Percentiles rank a stretch among this genome's conserved stretches.
These are phyloP conservation scores for Dryas octopetala DNA, from an alignment of 306 rosid species.

Conservation along the genomic window DNA sequence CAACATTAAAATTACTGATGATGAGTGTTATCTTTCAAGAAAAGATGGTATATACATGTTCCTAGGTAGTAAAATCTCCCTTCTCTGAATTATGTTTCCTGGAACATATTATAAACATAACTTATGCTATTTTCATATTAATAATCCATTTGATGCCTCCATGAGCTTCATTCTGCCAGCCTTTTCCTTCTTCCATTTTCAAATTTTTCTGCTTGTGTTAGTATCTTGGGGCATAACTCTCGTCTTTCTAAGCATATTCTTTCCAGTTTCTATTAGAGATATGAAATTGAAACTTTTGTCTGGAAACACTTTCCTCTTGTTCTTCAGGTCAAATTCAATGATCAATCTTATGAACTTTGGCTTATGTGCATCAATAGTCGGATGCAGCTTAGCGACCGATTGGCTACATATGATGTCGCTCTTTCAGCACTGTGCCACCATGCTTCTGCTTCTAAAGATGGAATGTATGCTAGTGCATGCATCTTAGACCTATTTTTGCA, in stretches of 20 bases:
- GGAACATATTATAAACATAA: neutral
- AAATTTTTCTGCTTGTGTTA: constrained; percentile 3
- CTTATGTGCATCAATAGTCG: constrained; percentile 89
- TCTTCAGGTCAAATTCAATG: constrained; percentile 76
- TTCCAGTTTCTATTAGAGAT: constrained; percentile 29
- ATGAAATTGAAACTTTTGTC: constrained; percentile 34
- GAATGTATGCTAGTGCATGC: constrained; percentile 62
- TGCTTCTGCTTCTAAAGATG: constrained; percentile 48
- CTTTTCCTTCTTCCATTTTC: neutral
- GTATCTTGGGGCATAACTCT: neutral
- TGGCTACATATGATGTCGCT: constrained; percentile 66
- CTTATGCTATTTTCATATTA: neutral
- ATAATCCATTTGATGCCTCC: neutral
- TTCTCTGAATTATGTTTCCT: neutral
- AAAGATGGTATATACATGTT: neutral
- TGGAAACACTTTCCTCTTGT: constrained; percentile 47
- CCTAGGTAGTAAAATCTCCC: neutral
- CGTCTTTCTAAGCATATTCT: neutral
- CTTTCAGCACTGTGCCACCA: constrained; percentile 60
- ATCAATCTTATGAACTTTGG: constrained; percentile 81
- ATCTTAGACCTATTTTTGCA: constrained; percentile 87
- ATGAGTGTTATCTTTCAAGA: neutral
- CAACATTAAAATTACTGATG: neutral
- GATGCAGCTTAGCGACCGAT: constrained; percentile 56
- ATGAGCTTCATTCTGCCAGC: neutral